These are phyloP conservation scores for Ampelocalamus luodianensis DNA, from an alignment of 176 grass and related monocot species.

Conservation along the genomic window DNA sequence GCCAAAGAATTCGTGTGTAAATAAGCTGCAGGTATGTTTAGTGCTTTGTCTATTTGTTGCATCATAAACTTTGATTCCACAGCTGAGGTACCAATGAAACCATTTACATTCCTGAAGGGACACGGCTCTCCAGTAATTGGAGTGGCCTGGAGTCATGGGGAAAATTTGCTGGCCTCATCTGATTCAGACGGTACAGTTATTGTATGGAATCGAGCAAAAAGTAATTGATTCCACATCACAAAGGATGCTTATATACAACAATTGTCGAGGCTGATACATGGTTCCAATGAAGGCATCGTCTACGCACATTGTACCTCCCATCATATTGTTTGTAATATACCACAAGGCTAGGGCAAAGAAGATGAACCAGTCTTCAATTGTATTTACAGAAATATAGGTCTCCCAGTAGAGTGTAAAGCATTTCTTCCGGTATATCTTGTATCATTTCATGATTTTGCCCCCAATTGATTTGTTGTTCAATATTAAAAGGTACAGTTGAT, in stretches of 20 bases:
- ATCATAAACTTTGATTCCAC: not conserved
- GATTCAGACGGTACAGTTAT: constrained; percentile 97
- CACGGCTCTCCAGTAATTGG: constrained; percentile 85
- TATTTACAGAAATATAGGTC: constrained; percentile 41
- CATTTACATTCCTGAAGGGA: constrained; percentile 56
- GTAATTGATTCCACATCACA: constrained; percentile 15
- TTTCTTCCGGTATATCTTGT: constrained; percentile 11
- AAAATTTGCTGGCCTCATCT: constrained; percentile 89
- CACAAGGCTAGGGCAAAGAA: constrained; percentile 32
- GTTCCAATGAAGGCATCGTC: constrained; percentile 4
- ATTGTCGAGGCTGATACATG: constrained; percentile 31
- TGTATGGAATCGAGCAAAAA: constrained; percentile 87
- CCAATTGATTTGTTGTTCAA: not conserved
- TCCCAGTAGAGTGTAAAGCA: constrained; percentile 37
- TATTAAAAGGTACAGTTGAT: not conserved
- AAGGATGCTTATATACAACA: constrained; percentile 27
- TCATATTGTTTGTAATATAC: constrained; percentile 52
- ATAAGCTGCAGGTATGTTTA: constrained; percentile 83
- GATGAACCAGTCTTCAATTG: constrained; percentile 9
- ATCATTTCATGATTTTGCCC: constrained; percentile 24
- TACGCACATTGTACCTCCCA: constrained; percentile 29
- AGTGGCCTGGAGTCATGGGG: constrained; percentile 94
- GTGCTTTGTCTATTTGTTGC: not conserved
- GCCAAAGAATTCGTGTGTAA: constrained; percentile 88
- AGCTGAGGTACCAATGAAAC: not conserved